Base-by-base conservation (phyloP, 2,329 filamentous ascomycete genomes). In the Waltergamsia citrina region DNA sequence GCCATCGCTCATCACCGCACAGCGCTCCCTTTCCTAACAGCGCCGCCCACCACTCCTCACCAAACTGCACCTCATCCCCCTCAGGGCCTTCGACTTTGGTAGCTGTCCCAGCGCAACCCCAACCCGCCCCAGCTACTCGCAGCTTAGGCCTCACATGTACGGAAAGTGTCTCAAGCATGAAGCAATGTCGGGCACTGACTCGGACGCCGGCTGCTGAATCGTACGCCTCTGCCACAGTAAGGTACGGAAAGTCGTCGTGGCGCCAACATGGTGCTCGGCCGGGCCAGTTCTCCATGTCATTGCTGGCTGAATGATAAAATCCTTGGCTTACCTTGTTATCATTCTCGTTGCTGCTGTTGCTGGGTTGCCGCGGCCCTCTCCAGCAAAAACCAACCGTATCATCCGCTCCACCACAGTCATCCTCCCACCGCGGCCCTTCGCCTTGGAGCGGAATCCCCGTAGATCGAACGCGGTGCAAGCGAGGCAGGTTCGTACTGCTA, bases 1-100 rank as follows among this genome's bases (percentile, higher is more conserved):
- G 34, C 64, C 74, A 79, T 35, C 71, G 53, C 50, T 80, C 75
- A 39, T 76, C 71, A 2, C 74, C 77, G 23, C 54, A 65, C 12
- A 81, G 69, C 39, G 60, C 61, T 1, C 71, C 74, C 43, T 63
- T 69, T 2, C 49, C 62, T 30, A 71, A 52, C 22, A 80, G 47
- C 45, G 69, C 57, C 15, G 49, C 46, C 57, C 67, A 70, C 33
- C 71, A 51, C 5, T 55, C 52, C 22, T 65, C 56, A 4, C 45
- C 42, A 30, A 72, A 63, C 32, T 59, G 53, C 4, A 57, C 51
- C 45, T 69, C 63, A 15, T 49, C 45, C 12, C 41, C 33, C 10
- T 34, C 37, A 12, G 40, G 42, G 8, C 44, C 43, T 19, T 48
- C 41, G 7, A 16, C 30, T 15, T 22, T 29, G 16, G 26, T 28